Evolutionary conservation across 1,284 basidiomycete species (phyloP).

Genomic region (Sporisorium reilianum): DNA sequence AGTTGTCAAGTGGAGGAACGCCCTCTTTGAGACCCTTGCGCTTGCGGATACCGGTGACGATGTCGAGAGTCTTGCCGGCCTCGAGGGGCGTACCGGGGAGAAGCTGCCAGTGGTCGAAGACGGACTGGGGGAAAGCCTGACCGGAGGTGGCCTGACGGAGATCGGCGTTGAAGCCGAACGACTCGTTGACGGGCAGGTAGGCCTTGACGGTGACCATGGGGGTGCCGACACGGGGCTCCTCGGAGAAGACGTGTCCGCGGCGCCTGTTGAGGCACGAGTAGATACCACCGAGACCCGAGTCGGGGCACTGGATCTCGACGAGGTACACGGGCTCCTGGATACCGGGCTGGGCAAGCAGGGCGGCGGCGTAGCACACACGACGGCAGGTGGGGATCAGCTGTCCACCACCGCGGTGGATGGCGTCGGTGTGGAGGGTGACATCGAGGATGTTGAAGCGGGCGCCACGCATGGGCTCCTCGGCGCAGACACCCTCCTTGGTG

Average conservation of each 20-base stretch:
- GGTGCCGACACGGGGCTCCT: slow-evolving; percentile 96
- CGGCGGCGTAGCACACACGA: slow-evolving; percentile 95
- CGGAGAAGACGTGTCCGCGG: slow-evolving; percentile 97
- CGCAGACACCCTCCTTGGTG: slow-evolving; percentile 84
- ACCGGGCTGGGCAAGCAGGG: slow-evolving; percentile 88
- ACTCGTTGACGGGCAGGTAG: slow-evolving; percentile 95
- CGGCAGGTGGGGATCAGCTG: slow-evolving; percentile 96
- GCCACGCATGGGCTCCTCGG: slow-evolving; percentile 99
- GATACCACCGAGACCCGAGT: slow-evolving; percentile 97
- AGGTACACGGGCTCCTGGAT: slow-evolving; percentile 98
- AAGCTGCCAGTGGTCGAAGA: slow-evolving; percentile 79
- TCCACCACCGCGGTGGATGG: slow-evolving; percentile 99
- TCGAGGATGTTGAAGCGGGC: slow-evolving; percentile 95
- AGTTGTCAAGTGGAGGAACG: slow-evolving; percentile 54
- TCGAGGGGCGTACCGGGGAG: slow-evolving; percentile 78
- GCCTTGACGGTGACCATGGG: slow-evolving; percentile 99
- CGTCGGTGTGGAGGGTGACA: slow-evolving; percentile 97
- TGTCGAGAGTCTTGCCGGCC: slow-evolving; percentile 85
- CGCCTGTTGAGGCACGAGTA: slow-evolving; percentile 94
- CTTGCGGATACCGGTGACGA: slow-evolving; percentile 84
- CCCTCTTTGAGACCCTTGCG: slow-evolving; percentile 82
- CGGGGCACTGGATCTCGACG: slow-evolving; percentile 98
- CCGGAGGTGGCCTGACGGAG: slow-evolving; percentile 92
- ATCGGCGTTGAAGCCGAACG: slow-evolving; percentile 98
- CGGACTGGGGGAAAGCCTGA: slow-evolving; percentile 97